Base-by-base conservation (phyloP, 2,329 filamentous ascomycete species). In the Elsinoe batatas region DNA sequence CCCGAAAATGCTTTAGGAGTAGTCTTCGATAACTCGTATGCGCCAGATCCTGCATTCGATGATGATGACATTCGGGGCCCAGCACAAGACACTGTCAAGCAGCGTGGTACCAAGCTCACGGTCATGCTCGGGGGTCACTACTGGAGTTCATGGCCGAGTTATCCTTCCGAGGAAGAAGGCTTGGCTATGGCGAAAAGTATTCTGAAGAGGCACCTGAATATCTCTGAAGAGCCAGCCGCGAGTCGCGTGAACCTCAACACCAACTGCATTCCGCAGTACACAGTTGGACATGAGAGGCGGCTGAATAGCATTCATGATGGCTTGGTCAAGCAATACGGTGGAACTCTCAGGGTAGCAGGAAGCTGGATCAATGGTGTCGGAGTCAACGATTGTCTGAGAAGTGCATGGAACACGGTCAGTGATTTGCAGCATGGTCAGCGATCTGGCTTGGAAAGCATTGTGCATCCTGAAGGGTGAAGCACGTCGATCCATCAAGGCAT, bases 61-160 rank as follows among this genome's bases (percentile, higher is more conserved):
- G 63, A 66, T 37, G 67, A 68, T 36, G 64, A 68, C 53, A 68
- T 67, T 40, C 62, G 61, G 18, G 58, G 58, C 1, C 58, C 58
- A 30, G 57, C 61, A 10, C 67, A 69, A 53, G 67, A 70, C 54
- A 59, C 57, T n/a, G 63, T 68, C 60, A 79, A 79, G 15, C 72
- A 75, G n/a, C 65, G 70, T 49, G 79, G 77, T 20, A 95, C 89
- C 12, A 95, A 95, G 69, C 71, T 97, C 54, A 95, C 91, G 13
- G 87, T 97, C 63, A 95, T 98, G 83, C 75, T 98, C 56, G 93
- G 93, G 58, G 93, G 93, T 1, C 90, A 96, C 71, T 89, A 88
- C 79, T 97, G 88, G 88, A 78, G 89, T 67, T 79, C 74, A 57
- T 82, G 78, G 74, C 65, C 69, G 1, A 72, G 74, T 37, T 81